phyloP scores from a whole-genome alignment of 805 yeast species.

The Spathaspora boniae region DNA sequence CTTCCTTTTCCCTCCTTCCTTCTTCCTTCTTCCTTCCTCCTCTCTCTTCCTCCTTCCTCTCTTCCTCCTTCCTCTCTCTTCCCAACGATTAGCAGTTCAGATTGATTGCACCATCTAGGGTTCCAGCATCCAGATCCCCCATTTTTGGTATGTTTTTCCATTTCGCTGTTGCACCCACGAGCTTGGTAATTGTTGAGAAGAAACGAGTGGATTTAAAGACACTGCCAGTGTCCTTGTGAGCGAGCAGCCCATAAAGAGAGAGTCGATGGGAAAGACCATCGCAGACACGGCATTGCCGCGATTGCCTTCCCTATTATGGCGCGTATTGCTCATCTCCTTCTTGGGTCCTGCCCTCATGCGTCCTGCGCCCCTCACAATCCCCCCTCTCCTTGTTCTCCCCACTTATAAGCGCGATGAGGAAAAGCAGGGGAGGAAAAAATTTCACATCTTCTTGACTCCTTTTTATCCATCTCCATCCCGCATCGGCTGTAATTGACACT shows the following conservation, averaged over 20 bases:
- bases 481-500: too few species aligned
- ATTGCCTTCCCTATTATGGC: slow-evolving; percentile 1
- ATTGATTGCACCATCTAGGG: slow-evolving; percentile 15
- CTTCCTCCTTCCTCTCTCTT: slow-evolving; percentile 38
- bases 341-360: slow-evolving; percentile 1
- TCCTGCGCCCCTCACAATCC: slow-evolving; percentile 4
- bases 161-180: slow-evolving; percentile 1
- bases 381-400: too few species aligned
- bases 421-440: too few species aligned
- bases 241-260: too few species aligned
- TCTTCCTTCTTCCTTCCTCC: slow-evolving; percentile 11
- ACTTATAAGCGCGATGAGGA: too few species aligned
- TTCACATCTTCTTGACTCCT: too few species aligned
- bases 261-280: neutral
- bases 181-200: slow-evolving; percentile 13
- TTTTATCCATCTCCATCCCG: too few species aligned
- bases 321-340: neutral
- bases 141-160: slow-evolving; percentile 5
- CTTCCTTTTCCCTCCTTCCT: slow-evolving; percentile 7
- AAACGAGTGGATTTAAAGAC: neutral
- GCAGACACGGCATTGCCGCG: slow-evolving; percentile 1
- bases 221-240: too few species aligned
- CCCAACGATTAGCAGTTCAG: slow-evolving; percentile 28
- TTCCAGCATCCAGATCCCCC: slow-evolving; percentile 7
- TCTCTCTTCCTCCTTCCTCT: slow-evolving; percentile 13